phyloP scores from a whole-genome alignment of 1,284 basidiomycete species.

The Puccinia hordei region DNA sequence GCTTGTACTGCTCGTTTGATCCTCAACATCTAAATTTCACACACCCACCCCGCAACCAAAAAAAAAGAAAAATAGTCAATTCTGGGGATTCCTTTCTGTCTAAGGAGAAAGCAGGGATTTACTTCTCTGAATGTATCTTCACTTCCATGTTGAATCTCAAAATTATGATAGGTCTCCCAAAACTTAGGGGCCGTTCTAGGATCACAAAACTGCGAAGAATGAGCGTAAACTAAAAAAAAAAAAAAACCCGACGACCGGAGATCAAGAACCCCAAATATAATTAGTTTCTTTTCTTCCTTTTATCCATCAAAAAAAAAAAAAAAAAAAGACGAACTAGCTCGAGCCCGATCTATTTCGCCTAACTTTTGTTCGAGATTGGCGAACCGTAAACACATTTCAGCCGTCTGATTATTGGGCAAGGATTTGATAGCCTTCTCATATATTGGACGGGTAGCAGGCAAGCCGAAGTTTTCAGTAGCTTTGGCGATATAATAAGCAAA shows the following conservation, averaged over 20 bases:
- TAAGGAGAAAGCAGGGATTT: not conserved
- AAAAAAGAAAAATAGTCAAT: conserved; percentile 48
- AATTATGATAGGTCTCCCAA: conserved; percentile 48
- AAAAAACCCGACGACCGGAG: not conserved
- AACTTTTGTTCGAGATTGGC: conserved; percentile 94
- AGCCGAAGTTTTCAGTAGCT: conserved; percentile 89
- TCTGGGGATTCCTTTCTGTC: not conserved
- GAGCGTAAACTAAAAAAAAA: conserved; percentile 71
- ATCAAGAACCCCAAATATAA: not conserved
- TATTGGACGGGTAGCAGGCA: conserved; percentile 93
- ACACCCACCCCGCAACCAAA: conserved; percentile 24
- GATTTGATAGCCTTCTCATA: conserved; percentile 95
- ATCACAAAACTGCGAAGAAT: conserved; percentile 98
- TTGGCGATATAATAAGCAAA: conserved; percentile 97
- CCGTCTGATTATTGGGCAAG: conserved; percentile 88
- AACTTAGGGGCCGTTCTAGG: conserved; percentile 67
- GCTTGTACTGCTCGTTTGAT: conserved; percentile 98
- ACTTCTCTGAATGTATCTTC: conserved; percentile 36
- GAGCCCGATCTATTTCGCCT: conserved; percentile 95
- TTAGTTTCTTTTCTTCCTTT: too few species aligned
- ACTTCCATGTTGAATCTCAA: conserved; percentile 36
- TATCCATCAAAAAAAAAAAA: not conserved
- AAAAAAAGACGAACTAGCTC: conserved; percentile 64
- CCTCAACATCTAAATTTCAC: conserved; percentile 64
- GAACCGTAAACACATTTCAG: conserved; percentile 96